Evolutionary conservation across 352 stramenopile genomes (phyloP).

Genomic region (Phytophthora sansomeana): DNA sequence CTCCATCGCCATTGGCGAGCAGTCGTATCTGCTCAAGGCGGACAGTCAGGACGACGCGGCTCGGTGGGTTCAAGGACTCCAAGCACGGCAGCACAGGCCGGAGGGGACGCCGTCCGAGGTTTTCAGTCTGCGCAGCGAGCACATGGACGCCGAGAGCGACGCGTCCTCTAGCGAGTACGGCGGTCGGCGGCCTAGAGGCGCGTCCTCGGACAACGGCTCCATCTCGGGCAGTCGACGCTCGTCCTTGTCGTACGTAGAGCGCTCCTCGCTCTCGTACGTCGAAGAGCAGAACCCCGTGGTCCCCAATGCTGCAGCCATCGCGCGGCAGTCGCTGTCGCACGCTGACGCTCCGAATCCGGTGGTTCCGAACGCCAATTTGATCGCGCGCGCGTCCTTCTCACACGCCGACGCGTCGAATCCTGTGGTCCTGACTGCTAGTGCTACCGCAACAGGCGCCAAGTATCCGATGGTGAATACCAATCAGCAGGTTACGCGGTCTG

Average conservation of each 20-base stretch:
- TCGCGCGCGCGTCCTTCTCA: constrained; percentile 48
- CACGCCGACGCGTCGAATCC: constrained; percentile 60
- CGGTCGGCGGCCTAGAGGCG: constrained; percentile 38
- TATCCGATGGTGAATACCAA: constrained; percentile 87
- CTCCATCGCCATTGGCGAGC: constrained; percentile 86
- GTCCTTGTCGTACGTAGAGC: constrained; percentile 24
- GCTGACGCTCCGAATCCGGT: constrained; percentile 74
- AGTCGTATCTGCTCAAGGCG: constrained; percentile 88
- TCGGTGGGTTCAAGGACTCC: constrained; percentile 61
- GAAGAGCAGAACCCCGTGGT: constrained; percentile 78
- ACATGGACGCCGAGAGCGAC: constrained; percentile 85
- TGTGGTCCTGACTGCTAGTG: constrained; percentile 60
- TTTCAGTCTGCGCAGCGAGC: constrained; percentile 84
- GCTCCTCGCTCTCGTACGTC: constrained; percentile 51
- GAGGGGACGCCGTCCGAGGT: constrained; percentile 80
- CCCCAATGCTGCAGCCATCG: constrained; percentile 78
- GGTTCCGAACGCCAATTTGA: constrained; percentile 74
- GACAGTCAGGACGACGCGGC: constrained; percentile 74
- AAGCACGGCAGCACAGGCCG: constrained; percentile 72
- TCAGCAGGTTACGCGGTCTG: constrained; percentile 58
- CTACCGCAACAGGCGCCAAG: constrained; percentile 46
- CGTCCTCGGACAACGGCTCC: constrained; percentile 74
- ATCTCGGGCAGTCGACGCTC: constrained; percentile 47
- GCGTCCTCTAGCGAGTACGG: constrained; percentile 83
- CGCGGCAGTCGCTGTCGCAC: constrained; percentile 52